phyloP scores from a whole-genome alignment of 2,329 filamentous ascomycete species.

The Penicillium italicum region DNA sequence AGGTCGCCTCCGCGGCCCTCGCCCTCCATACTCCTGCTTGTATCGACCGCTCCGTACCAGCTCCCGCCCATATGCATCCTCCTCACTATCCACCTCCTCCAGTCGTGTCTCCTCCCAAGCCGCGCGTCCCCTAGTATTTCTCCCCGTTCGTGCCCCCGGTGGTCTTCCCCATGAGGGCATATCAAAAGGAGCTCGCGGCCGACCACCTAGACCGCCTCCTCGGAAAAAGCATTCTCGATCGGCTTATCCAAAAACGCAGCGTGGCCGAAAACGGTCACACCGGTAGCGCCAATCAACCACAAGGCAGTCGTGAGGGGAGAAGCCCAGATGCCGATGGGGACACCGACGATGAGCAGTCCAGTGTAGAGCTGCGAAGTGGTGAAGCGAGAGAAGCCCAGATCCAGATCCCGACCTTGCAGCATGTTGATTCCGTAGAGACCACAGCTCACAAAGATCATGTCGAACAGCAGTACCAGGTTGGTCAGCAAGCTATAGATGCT shows the following conservation, averaged over 20 bases:
- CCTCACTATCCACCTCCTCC: conserved; percentile 40
- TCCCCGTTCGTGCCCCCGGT: conserved; percentile 76
- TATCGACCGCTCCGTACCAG: conserved; percentile 25
- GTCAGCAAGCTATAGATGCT: conserved; percentile 92
- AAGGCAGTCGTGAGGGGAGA: conserved; percentile 81
- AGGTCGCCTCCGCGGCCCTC: conserved; percentile 34
- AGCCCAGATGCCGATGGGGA: conserved; percentile 80
- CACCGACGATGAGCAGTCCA: conserved; percentile 72
- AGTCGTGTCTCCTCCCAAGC: conserved; percentile 49
- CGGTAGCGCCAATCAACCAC: conserved; percentile 94
- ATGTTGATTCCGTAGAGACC: conserved; percentile 91
- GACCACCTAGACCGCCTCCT: conserved; percentile 99
- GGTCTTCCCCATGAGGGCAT: conserved; percentile 99
- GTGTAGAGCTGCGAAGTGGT: conserved; percentile 95
- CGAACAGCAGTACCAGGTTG: conserved; percentile 81
- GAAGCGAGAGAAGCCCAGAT: conserved; percentile 76
- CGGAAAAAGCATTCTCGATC: conserved; percentile 99
- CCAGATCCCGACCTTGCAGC: conserved; percentile 81
- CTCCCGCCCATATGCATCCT: conserved; percentile 39
- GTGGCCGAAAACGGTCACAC: conserved; percentile 91
- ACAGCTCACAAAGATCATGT: conserved; percentile 79
- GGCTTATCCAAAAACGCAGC: conserved; percentile 96
- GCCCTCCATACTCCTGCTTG: conserved; percentile 35
- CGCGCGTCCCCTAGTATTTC: conserved; percentile 56
- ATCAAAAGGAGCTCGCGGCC: conserved; percentile 93